phyloP scores from a whole-genome alignment of 148 eudicot species.

The Fallopia convolvulus region DNA sequence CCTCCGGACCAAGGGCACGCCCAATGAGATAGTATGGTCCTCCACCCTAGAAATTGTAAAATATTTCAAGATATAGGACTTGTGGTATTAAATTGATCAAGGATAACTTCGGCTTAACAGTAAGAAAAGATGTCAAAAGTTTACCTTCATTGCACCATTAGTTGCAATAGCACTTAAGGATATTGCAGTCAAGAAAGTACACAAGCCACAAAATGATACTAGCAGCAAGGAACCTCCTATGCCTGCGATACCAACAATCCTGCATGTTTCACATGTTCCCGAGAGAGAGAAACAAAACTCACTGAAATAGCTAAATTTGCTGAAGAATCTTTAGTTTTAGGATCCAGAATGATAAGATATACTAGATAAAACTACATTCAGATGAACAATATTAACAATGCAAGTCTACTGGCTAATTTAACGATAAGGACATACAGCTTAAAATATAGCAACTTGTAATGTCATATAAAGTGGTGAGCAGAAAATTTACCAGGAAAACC shows the following conservation, averaged over 20 bases:
- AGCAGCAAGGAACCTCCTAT: conserved; percentile 72
- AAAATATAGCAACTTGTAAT: neutral
- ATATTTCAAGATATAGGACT: neutral
- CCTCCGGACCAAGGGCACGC: conserved; percentile 99
- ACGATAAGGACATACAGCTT: neutral
- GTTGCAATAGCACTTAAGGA: conserved; percentile 98
- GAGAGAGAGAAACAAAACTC: neutral
- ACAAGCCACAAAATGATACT: conserved; percentile 79
- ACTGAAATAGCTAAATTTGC: neutral
- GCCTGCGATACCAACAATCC: conserved; percentile 99
- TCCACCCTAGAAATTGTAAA: conserved; percentile 54
- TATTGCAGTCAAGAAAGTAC: conserved; percentile 88
- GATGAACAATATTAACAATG: neutral
- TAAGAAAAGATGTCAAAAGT: neutral
- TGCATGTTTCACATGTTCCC: conserved; percentile 28
- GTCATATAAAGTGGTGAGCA: neutral
- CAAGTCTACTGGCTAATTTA: neutral
- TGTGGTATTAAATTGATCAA: neutral
- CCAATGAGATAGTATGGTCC: conserved; percentile 99
- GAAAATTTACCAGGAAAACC: conserved; percentile 71
- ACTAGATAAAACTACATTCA: neutral
- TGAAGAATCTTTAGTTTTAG: neutral
- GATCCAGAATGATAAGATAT: neutral
- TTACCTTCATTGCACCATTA: conserved; percentile 99
- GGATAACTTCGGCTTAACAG: neutral